A percentile compares a stretch with the other conserved stretches of the same genome.
Evolutionary conservation across 2,329 filamentous ascomycete species (phyloP).

Genomic region (Xenosphaeropsis pyriputrescens): DNA sequence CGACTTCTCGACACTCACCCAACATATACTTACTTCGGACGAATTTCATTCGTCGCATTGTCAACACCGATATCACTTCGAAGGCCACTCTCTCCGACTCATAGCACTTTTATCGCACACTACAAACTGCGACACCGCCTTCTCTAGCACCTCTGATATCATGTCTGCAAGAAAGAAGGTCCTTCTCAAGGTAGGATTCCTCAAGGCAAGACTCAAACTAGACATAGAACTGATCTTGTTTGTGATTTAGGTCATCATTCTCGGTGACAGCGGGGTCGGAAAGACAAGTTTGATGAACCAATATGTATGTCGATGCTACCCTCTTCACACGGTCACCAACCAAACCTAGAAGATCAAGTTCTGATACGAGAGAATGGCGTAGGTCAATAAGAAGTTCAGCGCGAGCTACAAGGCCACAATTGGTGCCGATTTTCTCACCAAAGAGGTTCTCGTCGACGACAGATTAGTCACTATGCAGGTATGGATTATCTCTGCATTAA

Average conservation of each 20-base stretch:
- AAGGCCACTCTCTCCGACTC: not conserved
- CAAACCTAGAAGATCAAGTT: not conserved
- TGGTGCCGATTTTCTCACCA: conserved; percentile 94
- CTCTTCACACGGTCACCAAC: not conserved
- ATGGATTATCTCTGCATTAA: conserved; percentile 12
- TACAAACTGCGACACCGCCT: not conserved
- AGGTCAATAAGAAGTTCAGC: conserved; percentile 99
- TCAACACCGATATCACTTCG: not conserved
- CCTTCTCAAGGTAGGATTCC: conserved; percentile 47
- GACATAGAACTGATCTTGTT: not conserved
- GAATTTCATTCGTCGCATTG: not conserved
- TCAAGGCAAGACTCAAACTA: too few relatives aligned
- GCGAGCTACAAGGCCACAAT: conserved; percentile 99
- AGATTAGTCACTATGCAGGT: conserved; percentile 97
- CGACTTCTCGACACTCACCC: not conserved
- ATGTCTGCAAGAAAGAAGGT: conserved; percentile 55
- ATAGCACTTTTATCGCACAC: not conserved
- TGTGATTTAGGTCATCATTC: conserved; percentile 72
- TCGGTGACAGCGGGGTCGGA: conserved; percentile 95
- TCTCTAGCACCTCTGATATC: conserved; percentile 2
- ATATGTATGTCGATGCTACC: conserved; percentile 59
- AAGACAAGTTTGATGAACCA: conserved; percentile 99
- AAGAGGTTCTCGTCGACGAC: conserved; percentile 95
- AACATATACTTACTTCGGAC: not conserved
- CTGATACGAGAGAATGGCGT: conserved; percentile 3